Percentiles rank a stretch among this genome's conserved stretches.
These are phyloP conservation scores for Aspergillus ellipticus DNA, from an alignment of 495 filamentous ascomycete species.

Conservation along the genomic window DNA sequence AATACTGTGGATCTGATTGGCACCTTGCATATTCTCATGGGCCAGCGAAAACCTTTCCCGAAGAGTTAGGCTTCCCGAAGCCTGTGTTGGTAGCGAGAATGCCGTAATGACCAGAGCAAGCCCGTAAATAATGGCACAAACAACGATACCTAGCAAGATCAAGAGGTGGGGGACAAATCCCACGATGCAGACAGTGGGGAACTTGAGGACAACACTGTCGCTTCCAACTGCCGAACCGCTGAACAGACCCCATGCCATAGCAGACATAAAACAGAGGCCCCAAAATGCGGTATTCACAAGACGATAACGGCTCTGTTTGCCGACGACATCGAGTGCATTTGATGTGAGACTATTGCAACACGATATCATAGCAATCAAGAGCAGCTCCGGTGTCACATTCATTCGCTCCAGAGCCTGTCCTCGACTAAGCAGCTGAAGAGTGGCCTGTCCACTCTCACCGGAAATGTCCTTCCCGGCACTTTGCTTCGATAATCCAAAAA, in stretches of 20 bases:
- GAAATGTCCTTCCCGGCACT: constrained; percentile 23
- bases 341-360: constrained; percentile 84
- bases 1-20: constrained; percentile 74
- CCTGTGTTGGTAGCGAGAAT: constrained; percentile 56
- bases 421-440: constrained; percentile 38
- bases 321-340: constrained; percentile 74
- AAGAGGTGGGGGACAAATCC: constrained; percentile 91
- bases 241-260: constrained; percentile 68
- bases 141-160: constrained; percentile 70
- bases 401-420: constrained; percentile 49
- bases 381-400: constrained; percentile 86
- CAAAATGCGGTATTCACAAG: constrained; percentile 84
- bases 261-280: constrained; percentile 81
- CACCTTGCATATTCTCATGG: constrained; percentile 87
- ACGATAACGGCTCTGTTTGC: constrained; percentile 70
- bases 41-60: constrained; percentile 58
- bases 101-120: constrained; percentile 74
- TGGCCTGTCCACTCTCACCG: constrained; percentile 22
- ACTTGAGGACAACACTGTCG: constrained; percentile 59
- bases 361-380: constrained; percentile 83
- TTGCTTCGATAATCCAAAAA: constrained; percentile 53
- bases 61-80: constrained; percentile 34
- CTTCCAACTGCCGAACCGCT: constrained; percentile 48
- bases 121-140: constrained; percentile 70
- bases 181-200: constrained; percentile 91